These are phyloP conservation scores for Lagerstroemia speciosa DNA, from an alignment of 345 rosid species.

Conservation along the genomic window DNA sequence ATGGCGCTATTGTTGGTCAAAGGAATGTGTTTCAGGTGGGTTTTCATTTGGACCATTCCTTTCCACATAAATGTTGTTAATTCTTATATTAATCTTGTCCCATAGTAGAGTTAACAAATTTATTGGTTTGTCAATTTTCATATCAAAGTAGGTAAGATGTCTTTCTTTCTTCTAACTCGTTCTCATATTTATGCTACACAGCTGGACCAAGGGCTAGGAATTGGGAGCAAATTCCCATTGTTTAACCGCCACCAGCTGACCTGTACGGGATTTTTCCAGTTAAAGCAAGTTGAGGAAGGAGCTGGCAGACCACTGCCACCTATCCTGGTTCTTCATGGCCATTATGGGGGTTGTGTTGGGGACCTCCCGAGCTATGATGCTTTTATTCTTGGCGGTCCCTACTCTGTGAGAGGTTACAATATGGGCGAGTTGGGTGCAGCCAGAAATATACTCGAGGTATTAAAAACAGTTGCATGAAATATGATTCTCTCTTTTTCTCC, in stretches of 20 bases:
- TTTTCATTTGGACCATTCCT: not conserved
- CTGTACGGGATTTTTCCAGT: conserved; percentile 69
- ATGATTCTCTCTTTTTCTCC: not conserved
- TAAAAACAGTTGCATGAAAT: not conserved
- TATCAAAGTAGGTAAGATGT: not conserved
- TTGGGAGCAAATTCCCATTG: conserved; percentile 93
- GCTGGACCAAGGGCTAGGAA: conserved; percentile 98
- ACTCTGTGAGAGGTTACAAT: conserved; percentile 96
- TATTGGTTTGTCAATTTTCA: not conserved
- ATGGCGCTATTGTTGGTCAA: conserved; percentile 96
- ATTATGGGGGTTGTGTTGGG: conserved; percentile 98
- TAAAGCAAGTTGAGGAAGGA: conserved; percentile 83
- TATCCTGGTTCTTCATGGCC: conserved; percentile 88
- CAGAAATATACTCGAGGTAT: conserved; percentile 82
- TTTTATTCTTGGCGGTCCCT: conserved; percentile 96
- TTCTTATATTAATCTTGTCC: not conserved
- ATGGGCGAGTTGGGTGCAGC: conserved; percentile 99
- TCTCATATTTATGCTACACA: conserved; percentile 19
- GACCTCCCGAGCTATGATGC: conserved; percentile 98
- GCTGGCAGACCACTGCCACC: conserved; percentile 81
- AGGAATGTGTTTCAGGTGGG: conserved; percentile 96
- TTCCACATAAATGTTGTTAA: not conserved
- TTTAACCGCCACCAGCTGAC: conserved; percentile 95
- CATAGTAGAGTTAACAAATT: not conserved
- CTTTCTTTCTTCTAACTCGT: conserved; percentile 11